phyloP scores from a whole-genome alignment of 176 grass and related monocot genomes.

The Oryza glaberrima region DNA sequence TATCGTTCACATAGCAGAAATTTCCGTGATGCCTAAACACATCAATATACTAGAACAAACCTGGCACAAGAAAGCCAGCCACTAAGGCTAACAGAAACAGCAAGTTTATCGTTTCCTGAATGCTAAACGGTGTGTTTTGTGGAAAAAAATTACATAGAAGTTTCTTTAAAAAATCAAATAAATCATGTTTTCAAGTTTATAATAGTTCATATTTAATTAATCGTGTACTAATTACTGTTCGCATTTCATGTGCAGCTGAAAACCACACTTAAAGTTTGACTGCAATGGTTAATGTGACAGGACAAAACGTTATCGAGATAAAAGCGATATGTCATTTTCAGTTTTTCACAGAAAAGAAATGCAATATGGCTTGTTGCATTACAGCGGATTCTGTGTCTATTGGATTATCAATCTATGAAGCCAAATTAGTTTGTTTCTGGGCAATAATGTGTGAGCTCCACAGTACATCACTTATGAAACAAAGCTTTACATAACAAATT shows the following conservation, averaged over 20 bases:
- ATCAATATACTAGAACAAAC: slow-evolving; percentile 48
- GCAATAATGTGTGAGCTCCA: neutral
- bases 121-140: no score
- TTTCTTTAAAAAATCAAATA: no score
- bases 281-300: slow-evolving; percentile 41
- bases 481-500: neutral
- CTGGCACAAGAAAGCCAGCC: slow-evolving; percentile 92
- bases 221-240: no score
- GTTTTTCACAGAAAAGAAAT: neutral
- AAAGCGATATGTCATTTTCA: neutral
- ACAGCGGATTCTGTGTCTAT: no score
- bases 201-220: no score
- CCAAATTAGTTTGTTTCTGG: slow-evolving; percentile 16
- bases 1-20: neutral
- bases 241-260: no score
- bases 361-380: neutral
- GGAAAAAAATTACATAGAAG: no score
- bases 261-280: slow-evolving; percentile 57
- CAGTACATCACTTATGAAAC: neutral
- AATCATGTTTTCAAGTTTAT: no score
- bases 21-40: slow-evolving; percentile 13
- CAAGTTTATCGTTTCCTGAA: no score
- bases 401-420: neutral
- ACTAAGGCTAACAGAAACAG: slow-evolving; percentile 53
- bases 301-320: slow-evolving; percentile 24